Evolutionary conservation across 805 yeast genomes (phyloP).

Genomic region (Lipomyces sp.): DNA sequence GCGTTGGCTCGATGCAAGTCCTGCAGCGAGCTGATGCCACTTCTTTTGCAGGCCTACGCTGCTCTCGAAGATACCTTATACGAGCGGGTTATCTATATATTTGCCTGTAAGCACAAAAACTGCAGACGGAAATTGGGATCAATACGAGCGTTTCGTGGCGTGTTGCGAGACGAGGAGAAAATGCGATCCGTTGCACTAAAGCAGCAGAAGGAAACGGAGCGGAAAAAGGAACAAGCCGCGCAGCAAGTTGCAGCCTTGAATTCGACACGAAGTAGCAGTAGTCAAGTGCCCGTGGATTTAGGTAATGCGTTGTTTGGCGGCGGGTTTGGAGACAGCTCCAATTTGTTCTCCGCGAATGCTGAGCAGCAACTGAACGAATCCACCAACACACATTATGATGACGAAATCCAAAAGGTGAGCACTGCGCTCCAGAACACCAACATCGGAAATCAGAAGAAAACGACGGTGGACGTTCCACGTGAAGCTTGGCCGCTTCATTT

Average conservation of each 20-base stretch:
- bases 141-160: slow-evolving; percentile 72
- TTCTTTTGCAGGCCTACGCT: slow-evolving; percentile 75
- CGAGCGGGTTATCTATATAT: slow-evolving; percentile 77
- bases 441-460: too few relatives aligned
- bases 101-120: slow-evolving; percentile 60
- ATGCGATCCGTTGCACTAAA: slow-evolving; percentile 33
- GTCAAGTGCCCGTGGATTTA: too few relatives aligned
- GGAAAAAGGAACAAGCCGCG: slow-evolving; percentile 44
- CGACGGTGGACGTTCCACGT: not conserved
- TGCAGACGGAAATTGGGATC: slow-evolving; percentile 73
- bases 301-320: slow-evolving; percentile 40
- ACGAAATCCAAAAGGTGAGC: not conserved
- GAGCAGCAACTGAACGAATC: too few relatives aligned
- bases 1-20: slow-evolving; percentile 58
- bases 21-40: slow-evolving; percentile 60
- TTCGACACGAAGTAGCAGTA: too few relatives aligned
- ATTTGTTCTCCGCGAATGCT: slow-evolving; percentile 16
- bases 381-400: not conserved
- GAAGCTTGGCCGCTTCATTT: slow-evolving; percentile 17
- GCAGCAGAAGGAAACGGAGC: slow-evolving; percentile 39
- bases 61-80: slow-evolving; percentile 69
- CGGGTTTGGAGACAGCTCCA: slow-evolving; percentile 32
- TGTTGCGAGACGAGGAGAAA: slow-evolving; percentile 55
- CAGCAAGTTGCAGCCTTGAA: slow-evolving; percentile 44
- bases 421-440: too few relatives aligned